Percentiles rank a stretch among this genome's conserved stretches.
These are phyloP conservation scores for Chlamydomonas urium DNA, from an alignment of 139 green algal genomes.

Conservation along the genomic window DNA sequence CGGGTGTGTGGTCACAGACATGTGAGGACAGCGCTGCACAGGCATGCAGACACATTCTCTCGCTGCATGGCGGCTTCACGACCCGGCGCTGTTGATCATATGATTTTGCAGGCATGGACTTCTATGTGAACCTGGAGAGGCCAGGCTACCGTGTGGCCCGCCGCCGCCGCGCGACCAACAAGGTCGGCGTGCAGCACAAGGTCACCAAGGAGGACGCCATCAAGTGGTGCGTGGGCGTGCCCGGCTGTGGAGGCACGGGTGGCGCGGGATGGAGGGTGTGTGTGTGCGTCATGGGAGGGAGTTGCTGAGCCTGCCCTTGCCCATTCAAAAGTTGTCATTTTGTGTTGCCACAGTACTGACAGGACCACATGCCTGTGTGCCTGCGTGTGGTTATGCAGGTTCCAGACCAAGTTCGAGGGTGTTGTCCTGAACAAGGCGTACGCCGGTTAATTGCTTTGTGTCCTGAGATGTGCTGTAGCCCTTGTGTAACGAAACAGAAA, in stretches of 20 bases:
- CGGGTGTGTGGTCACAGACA: no score
- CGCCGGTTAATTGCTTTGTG: neutral
- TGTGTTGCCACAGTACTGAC: no score
- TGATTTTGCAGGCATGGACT: slow-evolving; percentile 99
- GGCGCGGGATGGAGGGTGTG: no score
- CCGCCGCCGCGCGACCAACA: slow-evolving; percentile 56
- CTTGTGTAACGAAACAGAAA: neutral
- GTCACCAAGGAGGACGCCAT: slow-evolving; percentile 97
- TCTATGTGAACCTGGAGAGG: slow-evolving; percentile 96
- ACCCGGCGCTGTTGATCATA: no score
- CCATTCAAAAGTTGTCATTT: no score
- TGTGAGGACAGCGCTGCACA: no score
- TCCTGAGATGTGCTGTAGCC: neutral
- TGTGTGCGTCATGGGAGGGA: no score
- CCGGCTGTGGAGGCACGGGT: no score
- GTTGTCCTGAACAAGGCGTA: slow-evolving; percentile 92
- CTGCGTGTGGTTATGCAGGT: slow-evolving; percentile 57
- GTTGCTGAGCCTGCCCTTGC: no score
- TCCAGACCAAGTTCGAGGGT: slow-evolving; percentile 95
- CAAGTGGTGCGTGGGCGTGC: slow-evolving; percentile 89
- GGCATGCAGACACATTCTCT: no score
- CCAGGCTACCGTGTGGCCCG: slow-evolving; percentile 90
- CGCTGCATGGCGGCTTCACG: no score
- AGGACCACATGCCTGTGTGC: no score
- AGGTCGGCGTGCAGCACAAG: slow-evolving; percentile 83